phyloP scores from a whole-genome alignment of 2,329 filamentous ascomycete genomes.

The Diplodia corticola region DNA sequence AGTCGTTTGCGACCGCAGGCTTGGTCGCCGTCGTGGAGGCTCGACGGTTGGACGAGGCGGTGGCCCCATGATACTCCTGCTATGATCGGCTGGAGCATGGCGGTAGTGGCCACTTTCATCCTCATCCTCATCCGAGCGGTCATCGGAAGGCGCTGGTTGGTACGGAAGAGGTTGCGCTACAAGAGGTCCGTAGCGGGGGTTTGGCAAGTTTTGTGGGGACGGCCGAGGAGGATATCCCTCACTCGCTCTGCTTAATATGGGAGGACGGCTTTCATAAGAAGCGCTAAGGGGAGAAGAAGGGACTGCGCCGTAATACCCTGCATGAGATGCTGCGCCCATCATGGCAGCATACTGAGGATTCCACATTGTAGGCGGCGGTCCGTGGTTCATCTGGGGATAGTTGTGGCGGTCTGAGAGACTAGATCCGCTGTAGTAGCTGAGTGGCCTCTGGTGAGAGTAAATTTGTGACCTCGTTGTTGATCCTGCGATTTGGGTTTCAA shows the following conservation, averaged over 20 bases:
- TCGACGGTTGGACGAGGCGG: neutral
- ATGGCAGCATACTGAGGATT: conserved; percentile 26
- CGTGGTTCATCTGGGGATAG: conserved; percentile 27
- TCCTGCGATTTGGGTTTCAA: conserved; percentile 32
- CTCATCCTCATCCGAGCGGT: neutral
- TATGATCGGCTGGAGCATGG: neutral
- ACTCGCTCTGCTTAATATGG: neutral
- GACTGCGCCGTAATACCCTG: conserved; percentile 21
- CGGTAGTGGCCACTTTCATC: neutral
- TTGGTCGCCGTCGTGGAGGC: neutral
- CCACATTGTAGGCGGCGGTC: conserved; percentile 36
- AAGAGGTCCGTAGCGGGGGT: neutral
- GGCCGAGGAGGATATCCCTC: neutral
- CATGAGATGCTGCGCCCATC: conserved; percentile 27
- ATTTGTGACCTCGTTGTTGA: conserved; percentile 29
- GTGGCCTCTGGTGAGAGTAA: conserved; percentile 30
- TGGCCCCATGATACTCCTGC: neutral
- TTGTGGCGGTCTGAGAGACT: conserved; percentile 28
- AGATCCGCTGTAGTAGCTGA: conserved; percentile 37
- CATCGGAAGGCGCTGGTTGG: neutral
- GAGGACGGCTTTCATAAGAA: neutral
- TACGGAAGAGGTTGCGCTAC: neutral
- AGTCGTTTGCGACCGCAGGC: neutral
- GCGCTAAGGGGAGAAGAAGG: neutral
- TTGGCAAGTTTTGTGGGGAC: neutral